These are phyloP conservation scores for Phlebopus sp. DNA, from an alignment of 1,284 basidiomycete genomes.

Conservation along the genomic window DNA sequence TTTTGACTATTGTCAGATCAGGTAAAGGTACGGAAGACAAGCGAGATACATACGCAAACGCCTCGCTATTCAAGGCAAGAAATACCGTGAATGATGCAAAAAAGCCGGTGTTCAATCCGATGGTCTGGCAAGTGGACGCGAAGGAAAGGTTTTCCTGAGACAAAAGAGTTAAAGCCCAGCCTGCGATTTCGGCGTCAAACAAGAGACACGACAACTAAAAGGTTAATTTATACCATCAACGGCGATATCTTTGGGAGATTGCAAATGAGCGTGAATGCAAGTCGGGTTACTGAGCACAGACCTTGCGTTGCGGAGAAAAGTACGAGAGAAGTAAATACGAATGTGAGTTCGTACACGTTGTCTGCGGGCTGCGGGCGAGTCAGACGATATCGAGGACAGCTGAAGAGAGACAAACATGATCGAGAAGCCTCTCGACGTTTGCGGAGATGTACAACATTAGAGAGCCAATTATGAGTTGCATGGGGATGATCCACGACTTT, in stretches of 20 bases:
- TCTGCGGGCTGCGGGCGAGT: constrained; percentile 64
- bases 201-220: background rate
- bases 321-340: constrained; percentile 88
- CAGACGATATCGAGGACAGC: constrained; percentile 5
- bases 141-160: constrained; percentile 95
- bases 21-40: constrained; percentile 1
- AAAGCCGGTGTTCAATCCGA: constrained; percentile 95
- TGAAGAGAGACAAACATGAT: constrained; percentile 58
- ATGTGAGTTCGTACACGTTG: constrained; percentile 79
- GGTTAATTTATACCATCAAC: constrained; percentile 71
- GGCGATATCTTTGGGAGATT: constrained; percentile 73
- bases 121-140: constrained; percentile 97
- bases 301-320: constrained; percentile 97
- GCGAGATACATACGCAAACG: constrained; percentile 69
- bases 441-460: constrained; percentile 88
- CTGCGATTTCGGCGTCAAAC: constrained; percentile 34
- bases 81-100: constrained; percentile 98
- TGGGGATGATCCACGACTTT: constrained; percentile 99
- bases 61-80: constrained; percentile 92
- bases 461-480: constrained; percentile 88
- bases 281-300: constrained; percentile 30
- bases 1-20: constrained; percentile 47
- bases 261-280: constrained; percentile 5
- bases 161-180: constrained; percentile 96
- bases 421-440: constrained; percentile 78